Conservation (phyloP, 129 eudicot species). For the Pseudognaphalium luteoalbum region DNA sequence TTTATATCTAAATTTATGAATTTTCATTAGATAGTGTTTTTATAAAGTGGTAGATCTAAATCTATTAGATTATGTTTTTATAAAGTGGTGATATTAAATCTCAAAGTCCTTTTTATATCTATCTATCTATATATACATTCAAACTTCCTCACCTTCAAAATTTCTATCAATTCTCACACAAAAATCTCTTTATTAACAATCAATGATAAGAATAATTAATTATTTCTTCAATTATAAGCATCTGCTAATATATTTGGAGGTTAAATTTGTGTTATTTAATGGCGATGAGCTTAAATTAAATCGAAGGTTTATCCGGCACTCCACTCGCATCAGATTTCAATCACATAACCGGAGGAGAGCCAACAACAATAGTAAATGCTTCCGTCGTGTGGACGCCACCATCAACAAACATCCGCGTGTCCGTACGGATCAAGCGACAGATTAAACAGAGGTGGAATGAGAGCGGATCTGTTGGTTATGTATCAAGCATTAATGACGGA, state of each 20-base stretch:
- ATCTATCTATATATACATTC: slow-evolving; percentile 28
- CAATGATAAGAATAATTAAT: too few species aligned
- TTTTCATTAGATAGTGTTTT: too few species aligned
- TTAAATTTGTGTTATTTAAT: slow-evolving; percentile 22
- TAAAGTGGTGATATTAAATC: too few species aligned
- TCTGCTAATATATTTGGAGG: neutral
- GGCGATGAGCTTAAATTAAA: slow-evolving; percentile 92
- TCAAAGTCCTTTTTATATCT: slow-evolving; percentile 9
- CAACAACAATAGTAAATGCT: slow-evolving; percentile 41
- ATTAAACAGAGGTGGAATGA: slow-evolving; percentile 47
- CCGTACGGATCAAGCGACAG: slow-evolving; percentile 35
- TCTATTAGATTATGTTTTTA: too few species aligned
- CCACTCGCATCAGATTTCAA: slow-evolving; percentile 40
- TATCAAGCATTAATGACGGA: slow-evolving; percentile 54
- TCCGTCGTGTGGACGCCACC: slow-evolving; percentile 69
- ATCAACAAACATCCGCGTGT: slow-evolving; percentile 44
- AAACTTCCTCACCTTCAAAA: neutral
- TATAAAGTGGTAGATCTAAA: too few species aligned
- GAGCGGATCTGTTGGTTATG: slow-evolving; percentile 69
- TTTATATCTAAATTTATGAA: too few species aligned
- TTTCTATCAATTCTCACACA: slow-evolving; percentile 21
- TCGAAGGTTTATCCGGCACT: slow-evolving; percentile 59
- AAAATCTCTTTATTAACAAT: neutral
- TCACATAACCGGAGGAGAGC: slow-evolving; percentile 28
- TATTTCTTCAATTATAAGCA: slow-evolving; percentile 7